Conservation (phyloP, 352 stramenopile genomes). For the Elongisporangium prolatum region DNA sequence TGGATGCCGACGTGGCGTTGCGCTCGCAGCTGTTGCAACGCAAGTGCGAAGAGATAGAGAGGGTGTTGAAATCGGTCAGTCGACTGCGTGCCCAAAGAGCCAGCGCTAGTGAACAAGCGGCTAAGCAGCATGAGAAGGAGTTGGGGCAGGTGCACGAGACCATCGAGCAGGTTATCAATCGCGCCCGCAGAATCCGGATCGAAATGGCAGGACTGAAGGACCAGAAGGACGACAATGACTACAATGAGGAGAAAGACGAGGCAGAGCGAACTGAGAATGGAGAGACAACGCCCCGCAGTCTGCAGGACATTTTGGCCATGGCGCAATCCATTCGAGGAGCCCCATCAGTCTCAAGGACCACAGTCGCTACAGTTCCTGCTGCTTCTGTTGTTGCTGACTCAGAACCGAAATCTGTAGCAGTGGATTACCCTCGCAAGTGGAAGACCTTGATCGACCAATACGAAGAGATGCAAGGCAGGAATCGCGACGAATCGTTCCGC, state of each 20-base stretch:
- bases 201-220: conserved; percentile 11
- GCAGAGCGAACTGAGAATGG: conserved; percentile 1
- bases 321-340: conserved; percentile 9
- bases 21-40: conserved; percentile 19
- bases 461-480: conserved; percentile 19
- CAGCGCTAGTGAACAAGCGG: no score
- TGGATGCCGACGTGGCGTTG: conserved; percentile 33
- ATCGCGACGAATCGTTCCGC: conserved; percentile 31
- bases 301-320: conserved; percentile 17
- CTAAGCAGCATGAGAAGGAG: conserved; percentile 4
- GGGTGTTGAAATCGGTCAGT: conserved; percentile 17
- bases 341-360: neutral
- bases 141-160: conserved; percentile 28
- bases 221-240: neutral
- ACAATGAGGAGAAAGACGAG: neutral
- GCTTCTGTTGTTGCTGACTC: neutral
- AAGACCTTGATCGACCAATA: conserved; percentile 38
- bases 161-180: conserved; percentile 42
- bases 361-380: neutral
- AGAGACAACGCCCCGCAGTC: conserved; percentile 5
- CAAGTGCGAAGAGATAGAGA: conserved; percentile 36
- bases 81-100: conserved; percentile 1
- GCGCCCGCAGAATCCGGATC: conserved; percentile 38
- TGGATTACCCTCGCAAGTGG: conserved; percentile 2
- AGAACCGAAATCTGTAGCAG: neutral